Base-by-base conservation (phyloP, 495 filamentous ascomycete genomes). In the Hypoxylon cercidicola region DNA sequence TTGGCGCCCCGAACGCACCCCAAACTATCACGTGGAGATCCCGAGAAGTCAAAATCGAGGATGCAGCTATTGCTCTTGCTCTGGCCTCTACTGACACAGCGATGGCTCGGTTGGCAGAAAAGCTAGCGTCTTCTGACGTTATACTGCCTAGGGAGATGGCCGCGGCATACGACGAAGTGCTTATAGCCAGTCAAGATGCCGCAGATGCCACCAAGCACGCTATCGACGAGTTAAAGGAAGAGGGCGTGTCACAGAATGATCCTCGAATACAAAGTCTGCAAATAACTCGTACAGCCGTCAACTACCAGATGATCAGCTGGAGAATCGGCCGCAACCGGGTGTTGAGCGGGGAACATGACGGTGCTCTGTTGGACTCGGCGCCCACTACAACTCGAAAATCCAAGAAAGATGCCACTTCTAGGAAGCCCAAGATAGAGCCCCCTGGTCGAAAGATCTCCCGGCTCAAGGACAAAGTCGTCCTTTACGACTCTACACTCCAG, bases 221-320 rank as follows among this genome's bases (percentile, higher is more conserved):
- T 19, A 94, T 98, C 64, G 95, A 98, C 57, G 95, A 97, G 70
- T 80, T 97, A 23, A 82, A 84, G 43, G 85, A 81, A 61, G 96
- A 98, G 68, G 90, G 92, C 1, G 87, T 97, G 23, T 82, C 89
- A n/a, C 89, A 90, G 69, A 86, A 92, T 52, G 95, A 99, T 70
- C 82, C 84, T 48, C 85, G 93, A 43, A 90, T 98, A 89, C 96
- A 99, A 76, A 88, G 91, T 58, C 80, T 99, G 40, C 93, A 97
- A 50, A 90, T 98, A 59, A 97, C 93, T 5, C 88, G 90, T 18
- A 96, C 96, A 0, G 91, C 93, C 1, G 91, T 97, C 23, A 96
- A 96, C 74, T 98, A 94, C 72, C 89, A 88, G 64, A 84, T 97
- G 74, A 88, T 99, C 45, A 92, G 91, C 70, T 98, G 94, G 96